Evolutionary conservation across 176 grass and related monocot genomes (phyloP).

Genomic region (Aegilops longissima): DNA sequence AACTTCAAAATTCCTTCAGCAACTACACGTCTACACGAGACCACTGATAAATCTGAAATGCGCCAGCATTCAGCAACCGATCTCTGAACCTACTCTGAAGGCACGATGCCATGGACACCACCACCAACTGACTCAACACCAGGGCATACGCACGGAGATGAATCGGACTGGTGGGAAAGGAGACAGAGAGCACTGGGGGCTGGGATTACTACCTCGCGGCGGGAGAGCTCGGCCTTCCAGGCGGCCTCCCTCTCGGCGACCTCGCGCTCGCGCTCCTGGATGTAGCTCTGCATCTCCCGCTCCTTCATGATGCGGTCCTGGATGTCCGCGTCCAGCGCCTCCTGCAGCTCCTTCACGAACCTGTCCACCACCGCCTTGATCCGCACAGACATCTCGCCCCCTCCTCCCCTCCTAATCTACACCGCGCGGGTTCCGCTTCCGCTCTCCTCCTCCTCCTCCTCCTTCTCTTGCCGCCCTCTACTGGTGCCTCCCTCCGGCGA

Average conservation of each 20-base stretch:
- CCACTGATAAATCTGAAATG: background rate
- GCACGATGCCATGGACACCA: background rate
- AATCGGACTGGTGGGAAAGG: background rate
- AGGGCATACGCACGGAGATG: background rate
- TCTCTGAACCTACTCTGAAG: background rate
- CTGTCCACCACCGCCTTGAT: constrained; percentile 97
- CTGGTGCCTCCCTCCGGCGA: background rate
- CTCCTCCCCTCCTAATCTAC: constrained; percentile 7
- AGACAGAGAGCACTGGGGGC: background rate
- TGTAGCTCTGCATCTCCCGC: constrained; percentile 99
- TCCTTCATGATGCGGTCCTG: constrained; percentile 98
- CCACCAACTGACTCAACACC: background rate
- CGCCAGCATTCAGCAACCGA: background rate
- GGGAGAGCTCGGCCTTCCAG: constrained; percentile 98
- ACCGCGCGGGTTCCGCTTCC: background rate
- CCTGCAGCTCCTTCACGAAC: constrained; percentile 97
- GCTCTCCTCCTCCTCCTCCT: background rate
- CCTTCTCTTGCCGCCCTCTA: background rate
- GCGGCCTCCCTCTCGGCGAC: constrained; percentile 96
- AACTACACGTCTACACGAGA: background rate
- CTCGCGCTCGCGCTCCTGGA: constrained; percentile 96
- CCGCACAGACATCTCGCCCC: constrained; percentile 71
- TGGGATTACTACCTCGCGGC: constrained; percentile 65
- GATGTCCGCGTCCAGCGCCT: constrained; percentile 95
- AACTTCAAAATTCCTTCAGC: background rate